phyloP scores from a whole-genome alignment of 345 rosid genomes.

The thale cress (Arabidopsis thaliana) region DNA sequence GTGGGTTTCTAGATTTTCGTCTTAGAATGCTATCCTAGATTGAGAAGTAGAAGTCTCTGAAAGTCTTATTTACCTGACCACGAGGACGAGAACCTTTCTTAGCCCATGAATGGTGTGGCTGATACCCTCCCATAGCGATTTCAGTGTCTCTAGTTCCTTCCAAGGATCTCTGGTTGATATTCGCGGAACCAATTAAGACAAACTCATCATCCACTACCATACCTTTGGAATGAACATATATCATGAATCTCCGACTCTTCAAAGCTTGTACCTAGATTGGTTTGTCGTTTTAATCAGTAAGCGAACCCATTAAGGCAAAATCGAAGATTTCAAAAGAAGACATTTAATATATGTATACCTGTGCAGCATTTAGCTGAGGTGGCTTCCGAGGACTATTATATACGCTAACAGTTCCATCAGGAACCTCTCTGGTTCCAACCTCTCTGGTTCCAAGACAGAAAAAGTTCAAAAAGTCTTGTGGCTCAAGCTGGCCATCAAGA shows the following conservation, averaged over 20 bases:
- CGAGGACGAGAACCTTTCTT: slow-evolving; percentile 56
- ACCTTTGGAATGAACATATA: slow-evolving; percentile 93
- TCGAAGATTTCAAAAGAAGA: neutral
- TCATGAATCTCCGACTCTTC: slow-evolving; percentile 84
- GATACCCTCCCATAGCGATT: slow-evolving; percentile 97
- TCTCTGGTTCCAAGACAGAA: slow-evolving; percentile 96
- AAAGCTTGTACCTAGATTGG: slow-evolving; percentile 56
- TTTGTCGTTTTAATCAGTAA: slow-evolving; percentile 26
- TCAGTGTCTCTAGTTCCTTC: slow-evolving; percentile 96
- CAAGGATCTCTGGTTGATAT: slow-evolving; percentile 93
- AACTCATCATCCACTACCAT: slow-evolving; percentile 95
- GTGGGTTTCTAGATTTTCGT: neutral
- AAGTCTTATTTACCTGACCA: slow-evolving; percentile 67
- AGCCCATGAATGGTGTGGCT: slow-evolving; percentile 72
- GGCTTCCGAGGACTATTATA: slow-evolving; percentile 45
- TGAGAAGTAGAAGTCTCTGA: neutral
- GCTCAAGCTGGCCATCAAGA: slow-evolving; percentile 68
- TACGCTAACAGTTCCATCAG: slow-evolving; percentile 44
- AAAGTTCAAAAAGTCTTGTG: slow-evolving; percentile 90
- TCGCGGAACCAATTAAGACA: slow-evolving; percentile 87
- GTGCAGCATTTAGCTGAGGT: slow-evolving; percentile 50
- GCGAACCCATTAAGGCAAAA: neutral
- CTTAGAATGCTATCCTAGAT: neutral
- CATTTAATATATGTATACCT: slow-evolving; percentile 48
- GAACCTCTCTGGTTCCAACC: slow-evolving; percentile 81